Percentiles rank a stretch among this genome's conserved stretches.
Conservation (phyloP, 345 rosid species). For the Barbarea vulgaris region DNA sequence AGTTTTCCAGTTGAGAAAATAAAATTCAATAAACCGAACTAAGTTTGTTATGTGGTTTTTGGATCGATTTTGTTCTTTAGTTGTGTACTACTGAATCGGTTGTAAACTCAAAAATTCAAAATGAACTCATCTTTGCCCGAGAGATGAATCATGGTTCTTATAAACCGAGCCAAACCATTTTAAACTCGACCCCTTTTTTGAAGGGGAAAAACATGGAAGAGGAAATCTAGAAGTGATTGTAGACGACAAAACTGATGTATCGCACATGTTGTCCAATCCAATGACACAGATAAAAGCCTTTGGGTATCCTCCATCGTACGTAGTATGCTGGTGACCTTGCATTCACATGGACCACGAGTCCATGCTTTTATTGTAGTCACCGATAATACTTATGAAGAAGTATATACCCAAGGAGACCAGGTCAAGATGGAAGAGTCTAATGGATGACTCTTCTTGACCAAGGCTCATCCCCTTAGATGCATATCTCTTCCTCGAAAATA, state of each 20-base stretch:
- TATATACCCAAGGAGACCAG: too few relatives aligned
- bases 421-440: too few relatives aligned
- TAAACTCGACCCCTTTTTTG: not conserved
- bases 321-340: too few relatives aligned
- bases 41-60: not conserved
- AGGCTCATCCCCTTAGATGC: not conserved
- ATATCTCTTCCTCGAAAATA: not conserved
- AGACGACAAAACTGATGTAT: not conserved
- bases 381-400: too few relatives aligned
- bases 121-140: not conserved
- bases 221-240: not conserved
- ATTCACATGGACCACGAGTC: too few relatives aligned
- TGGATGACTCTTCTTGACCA: not conserved
- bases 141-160: not conserved
- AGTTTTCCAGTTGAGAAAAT: not conserved
- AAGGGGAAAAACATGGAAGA: not conserved
- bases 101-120: not conserved
- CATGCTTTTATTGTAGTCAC: too few relatives aligned
- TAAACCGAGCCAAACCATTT: not conserved
- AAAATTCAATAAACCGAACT: constrained; percentile 4
- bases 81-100: not conserved
- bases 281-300: not conserved
- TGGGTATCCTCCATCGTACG: not conserved
- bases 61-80: not conserved
- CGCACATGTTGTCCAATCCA: not conserved